Evolutionary conservation across 805 yeast species (phyloP), one percentile per base, ranked within the genome.

Genomic region (Lipomyces orientalis): DNA sequence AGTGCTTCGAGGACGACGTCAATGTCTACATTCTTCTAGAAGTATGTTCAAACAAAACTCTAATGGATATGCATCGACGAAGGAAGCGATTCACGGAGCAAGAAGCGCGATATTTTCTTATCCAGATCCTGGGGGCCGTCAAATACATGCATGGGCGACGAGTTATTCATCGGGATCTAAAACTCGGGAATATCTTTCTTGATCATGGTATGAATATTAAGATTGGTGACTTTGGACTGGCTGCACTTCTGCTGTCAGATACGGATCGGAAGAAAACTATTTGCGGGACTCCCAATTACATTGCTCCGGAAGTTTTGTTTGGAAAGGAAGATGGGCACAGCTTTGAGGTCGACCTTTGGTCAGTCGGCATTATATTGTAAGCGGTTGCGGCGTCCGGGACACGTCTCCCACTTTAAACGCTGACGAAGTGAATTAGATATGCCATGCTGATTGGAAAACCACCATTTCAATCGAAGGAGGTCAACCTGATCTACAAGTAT

Each of bases 231-330:
- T 95, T 95, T 81, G 99, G 99, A 39, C 84, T 95, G 68, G 99
- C 99, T n/a, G 93, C 98, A 0, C 90, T 91, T n/a, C 84, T 95
- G 69, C 90, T 90, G 55, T 82, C 86, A 29, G 82, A 85, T 37
- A 85, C 84, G 66, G 91, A 91, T 61, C 87, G 94, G 72, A 92
- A 94, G 76, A 90, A 89, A 77, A 94, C 99, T 56, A 91, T 95
- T 64, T 95, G 99, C 79, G 99, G 99, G 64, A 95, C 99, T 31
- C 99, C 99, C 68, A 95, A 95, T 80, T 95, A 95, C 78, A 95
- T 95, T 76, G 98, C 99, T 0, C 99, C 99, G 7, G 99, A 95
- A 81, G 97, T 95, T 29, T 84, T 95, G 71, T 90, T 93, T 54
- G 97, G 97, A 35, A 92, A 92, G 75, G 73, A 73, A 16, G 86